Percentiles rank a stretch among this genome's conserved stretches.
Conservation (phyloP, 2,329 filamentous ascomycete species). For the Aureobasidium pullulans region DNA sequence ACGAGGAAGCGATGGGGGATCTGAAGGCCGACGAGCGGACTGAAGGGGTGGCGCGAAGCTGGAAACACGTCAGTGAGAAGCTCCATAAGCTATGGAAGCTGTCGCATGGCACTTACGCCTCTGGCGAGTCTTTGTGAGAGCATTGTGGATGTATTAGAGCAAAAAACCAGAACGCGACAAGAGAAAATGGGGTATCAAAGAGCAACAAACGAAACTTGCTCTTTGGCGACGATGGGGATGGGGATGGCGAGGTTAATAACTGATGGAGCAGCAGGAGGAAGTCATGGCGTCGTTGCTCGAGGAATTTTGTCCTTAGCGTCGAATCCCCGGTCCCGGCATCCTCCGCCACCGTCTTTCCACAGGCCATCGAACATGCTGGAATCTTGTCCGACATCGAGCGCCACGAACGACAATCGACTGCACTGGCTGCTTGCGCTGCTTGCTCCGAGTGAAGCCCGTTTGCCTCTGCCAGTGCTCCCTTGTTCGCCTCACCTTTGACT, state of each 20-base stretch:
- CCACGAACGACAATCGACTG: background rate
- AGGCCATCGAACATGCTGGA: slow-evolving; percentile 10
- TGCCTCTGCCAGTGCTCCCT: slow-evolving; percentile 3
- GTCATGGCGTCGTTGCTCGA: slow-evolving; percentile 12
- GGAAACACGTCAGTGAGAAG: slow-evolving; percentile 17
- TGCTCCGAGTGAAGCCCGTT: slow-evolving; percentile 5
- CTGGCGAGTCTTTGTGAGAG: slow-evolving; percentile 29
- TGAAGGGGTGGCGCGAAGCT: slow-evolving; percentile 27
- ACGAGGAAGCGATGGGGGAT: slow-evolving; percentile 63
- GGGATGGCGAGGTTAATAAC: slow-evolving; percentile 11
- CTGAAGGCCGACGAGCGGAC: slow-evolving; percentile 39
- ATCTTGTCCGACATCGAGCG: background rate
- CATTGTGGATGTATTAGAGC: slow-evolving; percentile 21
- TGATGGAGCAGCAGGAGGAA: slow-evolving; percentile 9
- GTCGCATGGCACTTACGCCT: slow-evolving; percentile 24
- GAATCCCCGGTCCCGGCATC: background rate
- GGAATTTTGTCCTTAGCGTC: slow-evolving; percentile 12
- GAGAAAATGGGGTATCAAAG: slow-evolving; percentile 6
- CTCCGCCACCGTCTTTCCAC: background rate
- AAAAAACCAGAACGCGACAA: slow-evolving; percentile 12
- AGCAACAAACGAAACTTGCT: slow-evolving; percentile 10
- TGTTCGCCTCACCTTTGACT: background rate
- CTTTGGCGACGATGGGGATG: background rate
- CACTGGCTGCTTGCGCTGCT: background rate
- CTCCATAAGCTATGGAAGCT: background rate